Evolutionary conservation across 2,329 filamentous ascomycete genomes (phyloP).

Genomic region (Rhynchosporium secalis): DNA sequence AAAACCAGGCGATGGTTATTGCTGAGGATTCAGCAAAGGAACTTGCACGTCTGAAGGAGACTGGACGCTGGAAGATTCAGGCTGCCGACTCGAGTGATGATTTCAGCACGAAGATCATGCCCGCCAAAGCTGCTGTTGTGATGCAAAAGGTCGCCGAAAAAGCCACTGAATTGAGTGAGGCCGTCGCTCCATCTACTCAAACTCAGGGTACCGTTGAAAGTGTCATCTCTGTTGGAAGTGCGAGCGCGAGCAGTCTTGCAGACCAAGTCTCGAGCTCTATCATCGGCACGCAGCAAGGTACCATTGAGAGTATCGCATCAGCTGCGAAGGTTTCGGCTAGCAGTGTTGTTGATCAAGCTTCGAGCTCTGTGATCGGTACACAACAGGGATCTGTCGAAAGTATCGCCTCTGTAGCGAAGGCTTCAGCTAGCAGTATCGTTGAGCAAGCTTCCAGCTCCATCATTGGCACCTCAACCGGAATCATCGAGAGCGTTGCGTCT

Average conservation of each 20-base stretch:
- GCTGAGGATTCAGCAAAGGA: constrained; percentile 80
- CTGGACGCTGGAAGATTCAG: constrained; percentile 79
- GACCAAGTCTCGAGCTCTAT: constrained; percentile 36
- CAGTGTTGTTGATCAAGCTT: constrained; percentile 29
- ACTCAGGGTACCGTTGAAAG: constrained; percentile 36
- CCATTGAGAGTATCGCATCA: constrained; percentile 33
- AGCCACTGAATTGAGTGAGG: constrained; percentile 35
- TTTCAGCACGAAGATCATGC: constrained; percentile 69
- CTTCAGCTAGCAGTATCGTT: constrained; percentile 32
- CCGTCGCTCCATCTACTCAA: constrained; percentile 32
- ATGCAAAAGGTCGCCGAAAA: constrained; percentile 38
- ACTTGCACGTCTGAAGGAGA: constrained; percentile 76
- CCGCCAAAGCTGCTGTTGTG: constrained; percentile 53
- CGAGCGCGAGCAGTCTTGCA: constrained; percentile 32
- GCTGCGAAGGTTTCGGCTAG: constrained; percentile 29
- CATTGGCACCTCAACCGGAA: constrained; percentile 35
- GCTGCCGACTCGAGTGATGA: constrained; percentile 74
- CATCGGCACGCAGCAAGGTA: constrained; percentile 34
- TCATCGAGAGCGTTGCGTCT: constrained; percentile 40
- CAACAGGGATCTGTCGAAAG: constrained; percentile 40
- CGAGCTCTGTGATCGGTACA: constrained; percentile 30
- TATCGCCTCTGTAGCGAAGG: constrained; percentile 38
- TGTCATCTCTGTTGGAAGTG: constrained; percentile 40
- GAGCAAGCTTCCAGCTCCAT: constrained; percentile 36
- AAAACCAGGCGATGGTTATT: constrained; percentile 77